These are phyloP conservation scores for Niebla homalea DNA, from an alignment of 495 filamentous ascomycete genomes.

Conservation along the genomic window DNA sequence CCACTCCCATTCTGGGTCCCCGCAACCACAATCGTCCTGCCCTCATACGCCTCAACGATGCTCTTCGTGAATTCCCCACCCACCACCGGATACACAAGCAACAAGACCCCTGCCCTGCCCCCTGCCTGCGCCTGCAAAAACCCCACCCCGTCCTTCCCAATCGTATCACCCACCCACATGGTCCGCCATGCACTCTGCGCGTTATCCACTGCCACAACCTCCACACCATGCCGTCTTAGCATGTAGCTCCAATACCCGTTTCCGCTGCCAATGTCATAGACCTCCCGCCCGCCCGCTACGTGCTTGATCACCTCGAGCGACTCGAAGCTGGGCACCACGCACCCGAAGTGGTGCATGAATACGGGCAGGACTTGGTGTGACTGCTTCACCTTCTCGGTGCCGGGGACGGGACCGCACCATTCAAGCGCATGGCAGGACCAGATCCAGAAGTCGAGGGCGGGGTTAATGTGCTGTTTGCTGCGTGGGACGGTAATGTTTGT, in stretches of 20 bases:
- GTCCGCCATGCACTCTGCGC: slow-evolving; percentile 40
- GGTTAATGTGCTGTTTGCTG: slow-evolving; percentile 34
- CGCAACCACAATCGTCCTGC: slow-evolving; percentile 43
- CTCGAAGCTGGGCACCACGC: slow-evolving; percentile 44
- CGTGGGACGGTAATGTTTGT: slow-evolving; percentile 25
- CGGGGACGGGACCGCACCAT: slow-evolving; percentile 38
- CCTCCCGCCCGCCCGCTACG: slow-evolving; percentile 24
- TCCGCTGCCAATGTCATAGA: slow-evolving; percentile 44
- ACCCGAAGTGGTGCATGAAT: slow-evolving; percentile 57
- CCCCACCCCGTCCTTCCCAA: slow-evolving; percentile 30
- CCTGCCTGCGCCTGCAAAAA: slow-evolving; percentile 29
- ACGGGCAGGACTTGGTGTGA: slow-evolving; percentile 46
- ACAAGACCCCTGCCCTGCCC: slow-evolving; percentile 32
- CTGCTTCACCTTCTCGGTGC: slow-evolving; percentile 23
- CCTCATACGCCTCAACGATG: slow-evolving; percentile 39
- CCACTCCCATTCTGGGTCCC: slow-evolving; percentile 52
- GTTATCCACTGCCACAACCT: slow-evolving; percentile 37
- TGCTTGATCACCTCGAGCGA: slow-evolving; percentile 35
- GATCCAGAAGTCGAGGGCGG: slow-evolving; percentile 43
- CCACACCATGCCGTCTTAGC: slow-evolving; percentile 33
- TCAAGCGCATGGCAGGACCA: slow-evolving; percentile 34
- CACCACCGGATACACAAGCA: slow-evolving; percentile 50
- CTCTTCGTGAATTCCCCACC: slow-evolving; percentile 39
- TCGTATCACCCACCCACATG: slow-evolving; percentile 44
- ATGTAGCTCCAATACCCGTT: slow-evolving; percentile 52